Evolutionary conservation across 352 stramenopile genomes (phyloP).

Genomic region (Globisporangium rhizosaccharum): DNA sequence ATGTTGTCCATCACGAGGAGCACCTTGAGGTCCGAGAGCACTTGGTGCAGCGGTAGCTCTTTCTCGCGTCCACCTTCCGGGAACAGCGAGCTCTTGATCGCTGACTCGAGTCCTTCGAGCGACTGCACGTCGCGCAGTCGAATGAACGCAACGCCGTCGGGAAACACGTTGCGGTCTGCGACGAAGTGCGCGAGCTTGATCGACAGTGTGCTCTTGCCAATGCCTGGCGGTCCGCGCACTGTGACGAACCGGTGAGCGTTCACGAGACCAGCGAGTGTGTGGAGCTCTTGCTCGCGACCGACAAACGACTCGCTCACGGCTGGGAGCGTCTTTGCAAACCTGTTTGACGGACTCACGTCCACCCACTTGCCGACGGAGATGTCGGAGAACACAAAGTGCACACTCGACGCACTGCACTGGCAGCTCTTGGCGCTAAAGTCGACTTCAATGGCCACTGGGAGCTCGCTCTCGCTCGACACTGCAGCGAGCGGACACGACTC

Average conservation of each 20-base stretch:
- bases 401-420: slow-evolving; percentile 41
- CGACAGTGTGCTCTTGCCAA: slow-evolving; percentile 74
- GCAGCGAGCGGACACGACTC: slow-evolving; percentile 37
- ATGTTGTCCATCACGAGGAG: slow-evolving; percentile 81
- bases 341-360: slow-evolving; percentile 65
- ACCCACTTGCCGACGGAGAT: slow-evolving; percentile 72
- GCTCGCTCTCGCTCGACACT: slow-evolving; percentile 12
- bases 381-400: slow-evolving; percentile 65
- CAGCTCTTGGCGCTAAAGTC: slow-evolving; percentile 41
- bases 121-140: slow-evolving; percentile 61
- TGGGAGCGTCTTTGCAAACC: slow-evolving; percentile 63
- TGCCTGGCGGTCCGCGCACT: slow-evolving; percentile 61
- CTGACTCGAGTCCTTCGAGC: slow-evolving; percentile 65
- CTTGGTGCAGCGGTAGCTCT: slow-evolving; percentile 51
- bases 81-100: slow-evolving; percentile 64
- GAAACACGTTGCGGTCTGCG: slow-evolving; percentile 62
- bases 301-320: slow-evolving; percentile 65
- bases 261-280: slow-evolving; percentile 57
- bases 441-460: slow-evolving; percentile 41
- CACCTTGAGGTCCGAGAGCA: slow-evolving; percentile 48
- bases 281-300: slow-evolving; percentile 65
- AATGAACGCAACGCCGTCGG: slow-evolving; percentile 72
- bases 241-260: slow-evolving; percentile 64
- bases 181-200: slow-evolving; percentile 71
- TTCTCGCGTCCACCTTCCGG: slow-evolving; percentile 58